A percentile compares a stretch with the other conserved stretches of the same genome.
phyloP scores from a whole-genome alignment of 1,139 yeast species.

The Candida mesenterica region DNA sequence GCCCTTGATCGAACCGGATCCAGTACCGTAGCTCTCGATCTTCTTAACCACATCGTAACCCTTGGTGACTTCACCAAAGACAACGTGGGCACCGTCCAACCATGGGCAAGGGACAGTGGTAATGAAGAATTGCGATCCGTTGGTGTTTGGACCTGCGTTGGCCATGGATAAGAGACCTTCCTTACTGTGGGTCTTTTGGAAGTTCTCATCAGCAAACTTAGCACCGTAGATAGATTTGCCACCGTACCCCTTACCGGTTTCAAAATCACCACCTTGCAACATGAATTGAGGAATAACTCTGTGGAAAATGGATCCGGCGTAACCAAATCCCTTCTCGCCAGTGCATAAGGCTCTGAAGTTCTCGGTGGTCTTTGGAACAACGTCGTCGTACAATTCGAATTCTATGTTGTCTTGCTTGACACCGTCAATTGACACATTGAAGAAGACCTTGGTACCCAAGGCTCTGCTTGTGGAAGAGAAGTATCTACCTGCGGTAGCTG shows the following conservation, averaged over 20 bases:
- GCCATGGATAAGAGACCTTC: conserved; percentile 44
- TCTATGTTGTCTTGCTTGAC: conserved; percentile 30
- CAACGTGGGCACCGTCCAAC: conserved; percentile 45
- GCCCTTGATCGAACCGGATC: conserved; percentile 24
- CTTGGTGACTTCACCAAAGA: conserved; percentile 42
- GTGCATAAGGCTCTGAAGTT: conserved; percentile 97
- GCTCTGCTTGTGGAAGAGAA: conserved; percentile 32
- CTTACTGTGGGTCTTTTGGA: conserved; percentile 31
- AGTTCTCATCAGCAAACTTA: conserved; percentile 40
- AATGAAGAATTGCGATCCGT: conserved; percentile 43
- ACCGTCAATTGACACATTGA: conserved; percentile 38
- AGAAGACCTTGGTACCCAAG: conserved; percentile 35
- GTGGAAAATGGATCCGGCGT: conserved; percentile 67
- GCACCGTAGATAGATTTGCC: conserved; percentile 41
- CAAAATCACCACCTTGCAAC: conserved; percentile 47
- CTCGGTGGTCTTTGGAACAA: conserved; percentile 96
- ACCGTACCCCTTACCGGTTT: conserved; percentile 41
- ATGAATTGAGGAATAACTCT: conserved; percentile 43
- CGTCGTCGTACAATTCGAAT: conserved; percentile 73
- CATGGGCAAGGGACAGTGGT: conserved; percentile 45
- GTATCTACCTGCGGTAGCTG: conserved; percentile 22
- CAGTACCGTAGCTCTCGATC: conserved; percentile 35
- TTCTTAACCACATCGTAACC: conserved; percentile 39
- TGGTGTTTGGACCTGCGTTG: conserved; percentile 44
- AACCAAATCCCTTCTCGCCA: conserved; percentile 97